Percentiles rank a stretch among this genome's conserved stretches.
phyloP scores from a whole-genome alignment of 2,329 filamentous ascomycete genomes.

The Parastagonospora avenae region DNA sequence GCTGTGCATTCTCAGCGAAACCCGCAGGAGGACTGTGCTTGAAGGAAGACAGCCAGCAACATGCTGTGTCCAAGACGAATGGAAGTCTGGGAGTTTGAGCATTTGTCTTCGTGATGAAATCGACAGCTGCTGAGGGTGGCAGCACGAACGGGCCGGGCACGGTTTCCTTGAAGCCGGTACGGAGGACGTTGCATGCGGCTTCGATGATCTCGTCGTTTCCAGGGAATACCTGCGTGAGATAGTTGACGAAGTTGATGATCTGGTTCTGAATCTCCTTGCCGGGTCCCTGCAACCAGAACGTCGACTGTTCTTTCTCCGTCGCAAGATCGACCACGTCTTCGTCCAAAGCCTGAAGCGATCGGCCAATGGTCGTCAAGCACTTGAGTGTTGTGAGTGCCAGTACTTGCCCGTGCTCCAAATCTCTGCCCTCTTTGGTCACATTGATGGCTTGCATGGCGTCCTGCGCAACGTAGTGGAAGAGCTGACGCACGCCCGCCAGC shows the following conservation, averaged over 20 bases:
- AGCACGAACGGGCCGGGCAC: constrained; percentile 80
- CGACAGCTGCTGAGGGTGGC: constrained; percentile 66
- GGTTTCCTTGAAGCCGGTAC: constrained; percentile 75
- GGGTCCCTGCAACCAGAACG: constrained; percentile 56
- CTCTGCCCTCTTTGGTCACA: constrained; percentile 37
- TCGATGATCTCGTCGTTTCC: constrained; percentile 71
- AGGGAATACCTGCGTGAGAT: constrained; percentile 60
- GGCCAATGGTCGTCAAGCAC: constrained; percentile 72
- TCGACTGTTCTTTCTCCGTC: constrained; percentile 46
- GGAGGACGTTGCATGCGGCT: constrained; percentile 71
- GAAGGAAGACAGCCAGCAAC: constrained; percentile 63
- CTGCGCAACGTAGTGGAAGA: constrained; percentile 66
- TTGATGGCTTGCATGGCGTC: constrained; percentile 58
- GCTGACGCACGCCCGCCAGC: constrained; percentile 58
- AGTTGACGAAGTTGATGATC: constrained; percentile 58
- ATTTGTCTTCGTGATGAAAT: constrained; percentile 66
- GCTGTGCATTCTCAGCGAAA: constrained; percentile 34
- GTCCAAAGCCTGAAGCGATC: constrained; percentile 70
- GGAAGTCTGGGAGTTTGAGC: constrained; percentile 70
- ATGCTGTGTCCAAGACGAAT: constrained; percentile 71
- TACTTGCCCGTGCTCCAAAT: constrained; percentile 50
- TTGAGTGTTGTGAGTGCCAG: constrained; percentile 62
- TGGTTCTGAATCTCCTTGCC: constrained; percentile 58
- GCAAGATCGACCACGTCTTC: constrained; percentile 73
- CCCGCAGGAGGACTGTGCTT: constrained; percentile 50